These are phyloP conservation scores for Dendrobium huoshanense DNA, from an alignment of 106 monocot genomes.

Conservation along the genomic window DNA sequence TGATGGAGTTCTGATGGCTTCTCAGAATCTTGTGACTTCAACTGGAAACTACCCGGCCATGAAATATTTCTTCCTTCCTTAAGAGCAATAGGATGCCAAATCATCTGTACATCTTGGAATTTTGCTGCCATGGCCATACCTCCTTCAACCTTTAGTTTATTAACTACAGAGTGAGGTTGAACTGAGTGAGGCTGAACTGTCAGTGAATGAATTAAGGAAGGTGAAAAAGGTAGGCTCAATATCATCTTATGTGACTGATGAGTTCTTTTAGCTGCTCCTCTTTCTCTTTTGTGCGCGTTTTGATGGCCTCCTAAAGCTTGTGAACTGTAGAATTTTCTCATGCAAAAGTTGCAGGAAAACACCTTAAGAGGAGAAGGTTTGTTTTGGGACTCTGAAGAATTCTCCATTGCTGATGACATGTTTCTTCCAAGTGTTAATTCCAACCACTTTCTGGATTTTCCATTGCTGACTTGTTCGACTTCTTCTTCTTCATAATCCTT, in stretches of 20 bases:
- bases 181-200: constrained; percentile 48
- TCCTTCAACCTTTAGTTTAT: constrained; percentile 19
- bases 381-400: constrained; percentile 8
- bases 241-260: constrained; percentile 34
- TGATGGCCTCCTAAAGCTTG: constrained; percentile 81
- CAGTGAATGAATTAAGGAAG: constrained; percentile 26
- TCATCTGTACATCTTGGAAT: constrained; percentile 12
- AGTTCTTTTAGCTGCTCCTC: constrained; percentile 42
- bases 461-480: neutral
- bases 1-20: constrained; percentile 19
- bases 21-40: constrained; percentile 19
- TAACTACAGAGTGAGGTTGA: constrained; percentile 35
- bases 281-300: constrained; percentile 77
- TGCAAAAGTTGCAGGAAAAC: constrained; percentile 83
- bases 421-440: constrained; percentile 27
- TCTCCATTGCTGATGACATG: constrained; percentile 4
- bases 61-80: constrained; percentile 29
- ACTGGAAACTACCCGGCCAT: constrained; percentile 43
- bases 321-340: constrained; percentile 75
- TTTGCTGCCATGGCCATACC: constrained; percentile 13
- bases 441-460: constrained; percentile 26
- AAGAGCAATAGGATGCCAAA: constrained; percentile 16
- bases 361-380: constrained; percentile 31
- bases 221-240: constrained; percentile 11
- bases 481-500: neutral